Base-by-base conservation (phyloP, 805 yeast genomes). In the Saccharomycopsis sp. region DNA sequence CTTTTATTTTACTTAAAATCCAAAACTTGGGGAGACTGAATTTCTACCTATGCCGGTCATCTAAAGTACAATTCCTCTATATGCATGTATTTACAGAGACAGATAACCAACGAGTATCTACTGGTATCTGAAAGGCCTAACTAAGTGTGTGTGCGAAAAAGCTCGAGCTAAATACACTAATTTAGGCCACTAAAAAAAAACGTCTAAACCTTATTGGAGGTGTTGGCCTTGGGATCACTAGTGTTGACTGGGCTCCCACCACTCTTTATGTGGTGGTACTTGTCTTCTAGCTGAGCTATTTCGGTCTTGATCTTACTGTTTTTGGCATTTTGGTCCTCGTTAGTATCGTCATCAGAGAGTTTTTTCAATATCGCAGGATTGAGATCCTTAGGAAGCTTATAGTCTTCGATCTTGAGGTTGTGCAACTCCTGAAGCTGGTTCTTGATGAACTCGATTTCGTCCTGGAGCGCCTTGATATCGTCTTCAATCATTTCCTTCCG, bases 401-500 rank as follows among this genome's bases (percentile, higher is more conserved):
- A 81, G 59, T 81, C 85, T 35, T 80, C 83, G 1, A 78, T 59
- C 65, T 72, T 69, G 56, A 73, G 68, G 22, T 54, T 20, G 62
- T 71, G 58, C 58, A 76, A 71, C 55, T 75, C 76, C 41, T 71
- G 68, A 54, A 85, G 68, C 68, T 82, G 79, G 52, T 67, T 65
- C 71, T 80, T 79, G 59, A 86, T 69, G 62, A 76, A 78, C 53
- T 78, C 84, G 52, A 89, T 84, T 66, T 89, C 93, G 56, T 80
- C 83, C 68, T 89, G 93, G 20, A 89, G 72, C 2, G 83, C 77
- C 55, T 77, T 71, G 47, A 89, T 85, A 68, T 89, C 96, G 65
- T 86, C 91, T n/a, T 81, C 82, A 3, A 88, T 79, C 0, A 79
- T 76, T 58, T 84, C 90, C 59, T 85, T 78, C 60, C 89, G 79